phyloP scores from a whole-genome alignment of 352 stramenopile species.

The Phytophthora tentaculata region DNA sequence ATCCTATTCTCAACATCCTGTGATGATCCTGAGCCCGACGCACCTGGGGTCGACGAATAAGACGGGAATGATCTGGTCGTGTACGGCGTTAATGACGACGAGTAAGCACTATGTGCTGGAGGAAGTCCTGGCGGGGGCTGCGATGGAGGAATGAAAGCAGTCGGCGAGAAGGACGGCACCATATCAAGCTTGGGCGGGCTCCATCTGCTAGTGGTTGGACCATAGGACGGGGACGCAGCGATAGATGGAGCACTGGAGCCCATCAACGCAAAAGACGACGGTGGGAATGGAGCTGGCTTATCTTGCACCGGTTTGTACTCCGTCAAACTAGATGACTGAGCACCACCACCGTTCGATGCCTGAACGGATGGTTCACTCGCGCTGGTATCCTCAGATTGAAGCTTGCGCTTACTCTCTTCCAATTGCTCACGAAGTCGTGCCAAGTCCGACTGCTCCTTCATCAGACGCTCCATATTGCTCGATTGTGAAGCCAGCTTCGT shows the following conservation, averaged over 20 bases:
- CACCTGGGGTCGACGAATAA: constrained; percentile 15
- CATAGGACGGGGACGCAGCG: constrained; percentile 15
- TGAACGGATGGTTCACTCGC: constrained; percentile 6
- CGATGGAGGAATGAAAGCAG: constrained; percentile 24
- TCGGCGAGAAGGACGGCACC: constrained; percentile 37
- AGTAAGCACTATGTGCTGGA: constrained; percentile 19
- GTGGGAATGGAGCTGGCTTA: constrained; percentile 30
- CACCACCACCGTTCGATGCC: constrained; percentile 14
- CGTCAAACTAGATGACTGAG: constrained; percentile 14
- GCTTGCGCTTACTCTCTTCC: constrained; percentile 72
- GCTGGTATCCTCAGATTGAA: constrained; percentile 43
- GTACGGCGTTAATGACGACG: constrained; percentile 43
- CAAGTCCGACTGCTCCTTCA: constrained; percentile 78
- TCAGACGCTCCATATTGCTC: constrained; percentile 61
- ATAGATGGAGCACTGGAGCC: constrained; percentile 8
- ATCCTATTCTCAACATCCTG: constrained; percentile 69
- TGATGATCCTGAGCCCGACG: constrained; percentile 18
- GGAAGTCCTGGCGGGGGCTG: constrained; percentile 22
- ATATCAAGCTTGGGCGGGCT: constrained; percentile 39
- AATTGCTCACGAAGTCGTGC: constrained; percentile 62
- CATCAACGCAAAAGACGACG: constrained; percentile 32
- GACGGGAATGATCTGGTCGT: constrained; percentile 25
- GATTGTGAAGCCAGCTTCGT: constrained; percentile 31
- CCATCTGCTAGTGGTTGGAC: constrained; percentile 26
- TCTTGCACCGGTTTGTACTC: constrained; percentile 33